Conservation (phyloP, 805 yeast species). For the Tetrapisispora nanseiensis region DNA sequence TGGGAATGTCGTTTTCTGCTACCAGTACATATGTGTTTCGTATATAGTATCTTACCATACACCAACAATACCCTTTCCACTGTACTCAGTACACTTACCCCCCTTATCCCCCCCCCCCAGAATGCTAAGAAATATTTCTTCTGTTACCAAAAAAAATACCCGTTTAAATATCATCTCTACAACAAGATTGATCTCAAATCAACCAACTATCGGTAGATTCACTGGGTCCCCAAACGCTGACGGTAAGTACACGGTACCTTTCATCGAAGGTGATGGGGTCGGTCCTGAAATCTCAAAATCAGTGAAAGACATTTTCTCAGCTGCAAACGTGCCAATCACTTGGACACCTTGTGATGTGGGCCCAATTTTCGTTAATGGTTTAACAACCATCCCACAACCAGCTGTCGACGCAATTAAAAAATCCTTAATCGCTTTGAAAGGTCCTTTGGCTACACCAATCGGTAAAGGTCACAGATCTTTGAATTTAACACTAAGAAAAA, state of each 20-base stretch:
- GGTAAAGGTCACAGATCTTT: slow-evolving; percentile 98
- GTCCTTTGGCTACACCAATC: slow-evolving; percentile 96
- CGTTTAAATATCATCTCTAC: neutral
- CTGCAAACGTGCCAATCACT: slow-evolving; percentile 91
- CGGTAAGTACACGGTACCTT: slow-evolving; percentile 87
- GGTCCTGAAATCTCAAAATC: slow-evolving; percentile 93
- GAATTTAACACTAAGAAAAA: slow-evolving; percentile 94
- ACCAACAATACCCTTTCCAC: neutral
- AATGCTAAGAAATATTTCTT: slow-evolving; percentile 4
- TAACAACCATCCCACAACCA: slow-evolving; percentile 83
- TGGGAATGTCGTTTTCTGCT: no score
- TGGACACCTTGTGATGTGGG: slow-evolving; percentile 98
- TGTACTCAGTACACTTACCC: no score
- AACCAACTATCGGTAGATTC: slow-evolving; percentile 27
- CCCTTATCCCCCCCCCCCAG: no score
- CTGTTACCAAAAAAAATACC: neutral
- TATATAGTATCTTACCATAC: no score
- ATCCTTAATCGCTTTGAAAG: slow-evolving; percentile 92
- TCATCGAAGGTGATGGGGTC: slow-evolving; percentile 98
- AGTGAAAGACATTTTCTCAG: slow-evolving; percentile 84
- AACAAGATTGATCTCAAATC: slow-evolving; percentile 16
- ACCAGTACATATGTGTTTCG: no score
- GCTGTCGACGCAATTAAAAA: slow-evolving; percentile 90
- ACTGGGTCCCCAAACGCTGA: slow-evolving; percentile 36
- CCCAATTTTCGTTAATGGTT: slow-evolving; percentile 83